These are phyloP conservation scores for Stenocarpella maydis DNA, from an alignment of 2,329 filamentous ascomycete genomes.

Conservation along the genomic window DNA sequence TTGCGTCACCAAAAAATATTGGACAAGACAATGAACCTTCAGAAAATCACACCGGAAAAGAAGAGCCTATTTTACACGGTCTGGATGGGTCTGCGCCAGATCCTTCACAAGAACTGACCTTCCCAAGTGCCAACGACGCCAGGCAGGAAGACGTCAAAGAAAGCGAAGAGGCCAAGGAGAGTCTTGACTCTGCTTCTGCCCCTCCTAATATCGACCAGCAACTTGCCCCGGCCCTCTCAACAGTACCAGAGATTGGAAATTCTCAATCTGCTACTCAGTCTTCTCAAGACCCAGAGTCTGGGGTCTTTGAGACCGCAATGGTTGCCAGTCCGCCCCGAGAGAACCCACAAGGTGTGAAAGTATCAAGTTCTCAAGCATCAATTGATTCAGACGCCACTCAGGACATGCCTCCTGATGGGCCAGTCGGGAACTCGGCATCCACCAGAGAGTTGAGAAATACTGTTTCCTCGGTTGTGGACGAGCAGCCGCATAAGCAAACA, in stretches of 20 bases:
- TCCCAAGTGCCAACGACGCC: not conserved
- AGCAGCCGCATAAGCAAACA: not conserved
- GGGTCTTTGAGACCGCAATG: conserved; percentile 2
- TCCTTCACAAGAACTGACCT: not conserved
- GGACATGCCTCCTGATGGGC: conserved; percentile 28
- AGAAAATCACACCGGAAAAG: not conserved
- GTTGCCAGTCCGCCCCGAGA: conserved; percentile 5
- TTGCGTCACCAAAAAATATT: conserved; percentile 16
- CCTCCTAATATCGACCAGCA: conserved; percentile 15
- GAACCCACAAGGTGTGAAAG: not conserved
- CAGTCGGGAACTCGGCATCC: conserved; percentile 9
- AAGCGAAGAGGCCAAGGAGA: not conserved
- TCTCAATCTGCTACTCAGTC: conserved; percentile 15
- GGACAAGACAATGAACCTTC: not conserved
- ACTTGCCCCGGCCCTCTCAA: not conserved
- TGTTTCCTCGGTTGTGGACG: conserved; percentile 27
- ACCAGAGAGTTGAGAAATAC: conserved; percentile 26
- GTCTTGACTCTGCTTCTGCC: not conserved
- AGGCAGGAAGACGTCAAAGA: not conserved
- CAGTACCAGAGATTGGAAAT: not conserved
- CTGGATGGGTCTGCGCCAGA: not conserved
- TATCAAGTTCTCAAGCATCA: conserved; percentile 26
- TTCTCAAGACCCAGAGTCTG: conserved; percentile 21
- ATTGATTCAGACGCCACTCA: conserved; percentile 26
- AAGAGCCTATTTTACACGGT: not conserved